A percentile compares a stretch with the other conserved stretches of the same genome.
Conservation (phyloP, 345 rosid species). For the Hibiscus mutabilis region DNA sequence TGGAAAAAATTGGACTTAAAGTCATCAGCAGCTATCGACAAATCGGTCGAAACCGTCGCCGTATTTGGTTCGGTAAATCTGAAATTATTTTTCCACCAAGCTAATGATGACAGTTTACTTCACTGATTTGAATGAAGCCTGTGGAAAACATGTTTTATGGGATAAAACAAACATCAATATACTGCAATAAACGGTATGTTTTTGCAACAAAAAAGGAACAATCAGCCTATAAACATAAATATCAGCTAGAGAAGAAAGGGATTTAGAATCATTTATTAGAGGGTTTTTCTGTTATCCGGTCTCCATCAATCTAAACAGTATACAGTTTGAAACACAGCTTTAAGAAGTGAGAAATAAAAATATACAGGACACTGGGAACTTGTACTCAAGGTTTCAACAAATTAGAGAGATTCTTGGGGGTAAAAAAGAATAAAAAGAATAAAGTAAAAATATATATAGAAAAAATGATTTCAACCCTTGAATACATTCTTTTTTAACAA, state of each 20-base stretch:
- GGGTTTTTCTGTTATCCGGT: neutral
- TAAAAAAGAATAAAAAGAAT: conserved; percentile 3
- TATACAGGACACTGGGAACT: conserved; percentile 16
- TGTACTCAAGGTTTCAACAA: conserved; percentile 13
- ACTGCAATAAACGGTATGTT: neutral
- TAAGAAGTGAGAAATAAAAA: conserved; percentile 2
- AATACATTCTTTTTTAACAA: neutral
- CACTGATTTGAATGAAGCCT: no score
- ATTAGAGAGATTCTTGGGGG: neutral
- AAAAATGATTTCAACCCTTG: conserved; percentile 14
- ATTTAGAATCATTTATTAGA: neutral
- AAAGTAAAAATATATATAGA: neutral
- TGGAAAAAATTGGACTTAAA: no score
- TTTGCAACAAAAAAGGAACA: neutral
- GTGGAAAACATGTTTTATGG: no score
- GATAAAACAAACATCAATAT: neutral
- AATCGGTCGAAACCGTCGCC: no score
- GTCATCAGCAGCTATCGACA: no score
- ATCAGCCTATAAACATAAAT: neutral
- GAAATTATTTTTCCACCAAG: no score
- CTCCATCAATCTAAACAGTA: conserved; percentile 4
- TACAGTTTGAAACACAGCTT: conserved; percentile 3
- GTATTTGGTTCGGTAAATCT: no score
- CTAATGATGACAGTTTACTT: no score
- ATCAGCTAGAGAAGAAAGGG: neutral